A percentile compares a stretch with the other conserved stretches of the same genome.
phyloP scores from a whole-genome alignment of 2,329 filamentous ascomycete genomes.

The Aspergillus brunneoviolaceus region DNA sequence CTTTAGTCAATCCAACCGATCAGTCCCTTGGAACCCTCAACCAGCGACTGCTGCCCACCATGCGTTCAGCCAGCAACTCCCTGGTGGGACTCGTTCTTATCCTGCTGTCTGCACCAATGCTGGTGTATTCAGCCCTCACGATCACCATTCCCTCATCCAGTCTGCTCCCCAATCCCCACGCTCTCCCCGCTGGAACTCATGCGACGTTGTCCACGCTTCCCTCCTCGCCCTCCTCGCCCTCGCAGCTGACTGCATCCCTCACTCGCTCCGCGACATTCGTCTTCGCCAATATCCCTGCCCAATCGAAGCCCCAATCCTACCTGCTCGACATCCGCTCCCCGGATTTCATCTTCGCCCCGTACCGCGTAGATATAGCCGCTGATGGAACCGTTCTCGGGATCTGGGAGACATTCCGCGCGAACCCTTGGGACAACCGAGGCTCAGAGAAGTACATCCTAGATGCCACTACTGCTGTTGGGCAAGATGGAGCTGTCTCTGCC shows the following conservation, averaged over 20 bases:
- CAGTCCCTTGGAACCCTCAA: no score
- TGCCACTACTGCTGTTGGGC: slow-evolving; percentile 23
- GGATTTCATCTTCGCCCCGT: slow-evolving; percentile 72
- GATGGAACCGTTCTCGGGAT: slow-evolving; percentile 56
- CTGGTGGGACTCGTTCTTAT: slow-evolving; percentile 18
- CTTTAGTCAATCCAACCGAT: background rate
- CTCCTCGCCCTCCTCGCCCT: slow-evolving; percentile 25
- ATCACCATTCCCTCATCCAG: slow-evolving; percentile 44
- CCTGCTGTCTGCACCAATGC: slow-evolving; percentile 18
- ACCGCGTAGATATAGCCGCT: slow-evolving; percentile 67
- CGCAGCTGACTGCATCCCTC: slow-evolving; percentile 58
- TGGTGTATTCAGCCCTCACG: slow-evolving; percentile 32
- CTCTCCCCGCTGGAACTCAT: slow-evolving; percentile 49
- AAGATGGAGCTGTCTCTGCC: slow-evolving; percentile 10
- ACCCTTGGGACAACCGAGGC: slow-evolving; percentile 86
- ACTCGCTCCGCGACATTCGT: slow-evolving; percentile 69
- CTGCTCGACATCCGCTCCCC: slow-evolving; percentile 76
- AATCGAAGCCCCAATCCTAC: slow-evolving; percentile 56
- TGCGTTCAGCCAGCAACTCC: slow-evolving; percentile 16
- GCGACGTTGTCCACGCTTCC: slow-evolving; percentile 50
- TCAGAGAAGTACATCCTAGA: slow-evolving; percentile 44
- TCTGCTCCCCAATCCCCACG: slow-evolving; percentile 45
- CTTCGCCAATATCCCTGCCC: slow-evolving; percentile 66
- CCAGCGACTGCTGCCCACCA: slow-evolving; percentile 2
- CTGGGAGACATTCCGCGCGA: slow-evolving; percentile 85